Evolutionary conservation across 164 flowering plant species (phyloP).

Genomic region (Chimonanthus praecox): DNA sequence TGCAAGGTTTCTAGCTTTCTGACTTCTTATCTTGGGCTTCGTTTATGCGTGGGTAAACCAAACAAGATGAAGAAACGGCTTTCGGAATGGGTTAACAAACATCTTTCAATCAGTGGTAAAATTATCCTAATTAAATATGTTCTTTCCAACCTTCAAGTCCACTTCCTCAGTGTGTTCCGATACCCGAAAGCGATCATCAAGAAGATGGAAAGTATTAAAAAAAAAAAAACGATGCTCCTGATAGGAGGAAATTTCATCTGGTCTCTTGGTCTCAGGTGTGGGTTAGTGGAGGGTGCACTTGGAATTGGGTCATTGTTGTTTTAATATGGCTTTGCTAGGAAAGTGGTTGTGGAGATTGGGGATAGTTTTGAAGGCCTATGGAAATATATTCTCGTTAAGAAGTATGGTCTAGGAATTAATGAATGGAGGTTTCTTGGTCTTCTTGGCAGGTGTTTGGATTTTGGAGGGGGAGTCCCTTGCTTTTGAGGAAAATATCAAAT

Average conservation of each 20-base stretch:
- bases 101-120: background rate
- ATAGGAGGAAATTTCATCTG: background rate
- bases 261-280: background rate
- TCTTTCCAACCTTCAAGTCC: background rate
- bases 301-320: background rate
- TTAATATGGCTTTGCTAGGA: background rate
- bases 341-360: background rate
- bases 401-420: background rate
- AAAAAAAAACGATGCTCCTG: background rate
- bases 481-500: background rate
- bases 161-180: background rate
- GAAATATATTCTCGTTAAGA: background rate
- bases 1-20: background rate
- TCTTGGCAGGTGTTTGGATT: background rate
- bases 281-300: background rate
- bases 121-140: background rate
- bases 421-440: background rate
- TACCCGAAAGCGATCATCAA: background rate
- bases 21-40: background rate
- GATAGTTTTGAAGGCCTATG: background rate
- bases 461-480: background rate
- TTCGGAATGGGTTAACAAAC: background rate
- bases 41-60: background rate
- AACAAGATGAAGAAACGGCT: background rate
- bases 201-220: background rate